phyloP scores from a whole-genome alignment of 2,329 filamentous ascomycete species.

The Dothideomycetes sp. region DNA sequence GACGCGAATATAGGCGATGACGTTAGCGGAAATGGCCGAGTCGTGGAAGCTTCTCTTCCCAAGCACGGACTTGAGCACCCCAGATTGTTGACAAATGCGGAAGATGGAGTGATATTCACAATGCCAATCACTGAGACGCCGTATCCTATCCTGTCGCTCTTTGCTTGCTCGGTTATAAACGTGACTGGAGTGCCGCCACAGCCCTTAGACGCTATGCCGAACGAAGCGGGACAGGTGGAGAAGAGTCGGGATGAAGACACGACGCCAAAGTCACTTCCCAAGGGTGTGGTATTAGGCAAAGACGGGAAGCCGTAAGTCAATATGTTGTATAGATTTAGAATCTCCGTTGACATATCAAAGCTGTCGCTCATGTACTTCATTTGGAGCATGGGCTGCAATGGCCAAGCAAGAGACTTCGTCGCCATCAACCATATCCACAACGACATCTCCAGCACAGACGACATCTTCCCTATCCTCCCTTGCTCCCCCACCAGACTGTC shows the following conservation, averaged over 20 bases:
- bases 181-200: conserved; percentile 26
- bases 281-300: conserved; percentile 63
- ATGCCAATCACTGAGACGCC: conserved; percentile 25
- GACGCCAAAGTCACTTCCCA: conserved; percentile 47
- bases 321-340: not conserved
- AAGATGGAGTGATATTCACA: conserved; percentile 9
- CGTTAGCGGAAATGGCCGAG: conserved; percentile 6
- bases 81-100: conserved; percentile 8
- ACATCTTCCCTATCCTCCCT: conserved; percentile 5
- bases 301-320: conserved; percentile 71
- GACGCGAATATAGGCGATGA: conserved; percentile 2
- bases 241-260: conserved; percentile 16
- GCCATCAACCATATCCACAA: conserved; percentile 18
- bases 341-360: conserved; percentile 28
- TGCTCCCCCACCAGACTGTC: conserved; percentile 11
- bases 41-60: conserved; percentile 6
- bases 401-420: conserved; percentile 33
- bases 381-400: conserved; percentile 49
- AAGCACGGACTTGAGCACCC: conserved; percentile 6
- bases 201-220: conserved; percentile 20
- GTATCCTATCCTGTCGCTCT: conserved; percentile 26
- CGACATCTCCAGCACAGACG: conserved; percentile 21
- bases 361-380: conserved; percentile 60
- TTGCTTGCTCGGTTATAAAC: conserved; percentile 25
- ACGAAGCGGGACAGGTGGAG: conserved; percentile 15